Evolutionary conservation across 2,329 filamentous ascomycete species (phyloP).

Genomic region (Aspergillus tubingensis): DNA sequence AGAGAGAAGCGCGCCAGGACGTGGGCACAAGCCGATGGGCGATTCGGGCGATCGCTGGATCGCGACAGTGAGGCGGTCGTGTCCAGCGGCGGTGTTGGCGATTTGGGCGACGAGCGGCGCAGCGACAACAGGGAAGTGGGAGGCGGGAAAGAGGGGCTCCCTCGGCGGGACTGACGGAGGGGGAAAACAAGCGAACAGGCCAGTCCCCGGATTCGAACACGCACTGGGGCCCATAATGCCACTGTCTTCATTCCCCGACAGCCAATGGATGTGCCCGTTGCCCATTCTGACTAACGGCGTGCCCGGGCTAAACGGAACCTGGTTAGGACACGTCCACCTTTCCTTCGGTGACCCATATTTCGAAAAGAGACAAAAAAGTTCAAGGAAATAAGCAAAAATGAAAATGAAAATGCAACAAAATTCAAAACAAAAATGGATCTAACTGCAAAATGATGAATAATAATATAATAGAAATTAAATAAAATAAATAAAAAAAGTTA

Average conservation of each 20-base stretch:
- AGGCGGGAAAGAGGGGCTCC: slow-evolving; percentile 21
- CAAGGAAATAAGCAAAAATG: background rate
- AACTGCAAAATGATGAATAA: background rate
- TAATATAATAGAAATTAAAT: background rate
- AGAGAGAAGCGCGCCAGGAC: slow-evolving; percentile 23
- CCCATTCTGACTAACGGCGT: slow-evolving; percentile 23
- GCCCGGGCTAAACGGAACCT: slow-evolving; percentile 12
- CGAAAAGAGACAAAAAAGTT: slow-evolving; percentile 1
- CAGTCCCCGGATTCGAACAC: slow-evolving; percentile 13
- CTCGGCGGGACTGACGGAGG: slow-evolving; percentile 23
- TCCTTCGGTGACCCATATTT: slow-evolving; percentile 21
- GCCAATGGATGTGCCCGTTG: slow-evolving; percentile 7
- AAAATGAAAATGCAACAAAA: background rate
- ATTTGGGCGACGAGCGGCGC: slow-evolving; percentile 18
- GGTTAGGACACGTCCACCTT: slow-evolving; percentile 19
- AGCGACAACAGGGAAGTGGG: slow-evolving; percentile 16
- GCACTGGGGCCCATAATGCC: slow-evolving; percentile 19
- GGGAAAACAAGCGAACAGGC: slow-evolving; percentile 14
- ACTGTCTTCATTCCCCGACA: slow-evolving; percentile 10
- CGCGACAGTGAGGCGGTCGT: slow-evolving; percentile 29
- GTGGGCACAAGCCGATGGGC: slow-evolving; percentile 25
- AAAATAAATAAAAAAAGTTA: background rate
- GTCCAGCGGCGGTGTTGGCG: slow-evolving; percentile 22
- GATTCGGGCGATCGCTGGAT: slow-evolving; percentile 26
- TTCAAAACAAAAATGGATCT: background rate